Percentiles rank a stretch among this genome's conserved stretches.
Conservation (phyloP, 1,284 basidiomycete species). For the Trametes versicolor region DNA sequence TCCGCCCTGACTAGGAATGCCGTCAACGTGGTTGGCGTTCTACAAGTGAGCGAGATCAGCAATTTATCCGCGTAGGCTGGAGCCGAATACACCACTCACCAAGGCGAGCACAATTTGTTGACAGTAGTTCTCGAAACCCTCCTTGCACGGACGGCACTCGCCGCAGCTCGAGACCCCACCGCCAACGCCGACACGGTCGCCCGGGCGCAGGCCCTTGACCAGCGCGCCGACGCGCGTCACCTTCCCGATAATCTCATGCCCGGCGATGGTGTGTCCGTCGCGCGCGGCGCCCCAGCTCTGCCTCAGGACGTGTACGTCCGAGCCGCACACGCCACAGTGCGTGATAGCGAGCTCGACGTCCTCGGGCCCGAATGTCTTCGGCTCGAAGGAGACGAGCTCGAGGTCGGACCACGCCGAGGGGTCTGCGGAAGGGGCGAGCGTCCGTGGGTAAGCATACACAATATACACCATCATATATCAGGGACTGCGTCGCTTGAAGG, state of each 20-base stretch:
- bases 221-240: constrained; percentile 62
- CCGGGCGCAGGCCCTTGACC: constrained; percentile 66
- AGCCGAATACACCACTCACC: constrained; percentile 20
- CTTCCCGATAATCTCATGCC: constrained; percentile 71
- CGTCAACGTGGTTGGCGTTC: constrained; percentile 51
- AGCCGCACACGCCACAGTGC: constrained; percentile 57
- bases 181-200: constrained; percentile 75
- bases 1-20: constrained; percentile 64
- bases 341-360: constrained; percentile 52
- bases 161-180: constrained; percentile 66
- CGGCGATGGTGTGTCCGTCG: constrained; percentile 52
- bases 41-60: constrained; percentile 1
- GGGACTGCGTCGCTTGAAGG: background rate
- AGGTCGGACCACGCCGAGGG: constrained; percentile 51
- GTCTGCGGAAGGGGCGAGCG: constrained; percentile 23
- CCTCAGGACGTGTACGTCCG: constrained; percentile 62
- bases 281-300: constrained; percentile 55
- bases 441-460: background rate
- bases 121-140: constrained; percentile 65
- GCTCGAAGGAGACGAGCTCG: constrained; percentile 49
- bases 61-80: background rate
- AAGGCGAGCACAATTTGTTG: constrained; percentile 40
- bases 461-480: background rate
- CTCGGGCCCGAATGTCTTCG: constrained; percentile 46
- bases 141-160: constrained; percentile 62